Percentiles rank a stretch among this genome's conserved stretches.
These are phyloP conservation scores for Petrea volubilis DNA, from an alignment of 257 asterid genomes.

Conservation along the genomic window DNA sequence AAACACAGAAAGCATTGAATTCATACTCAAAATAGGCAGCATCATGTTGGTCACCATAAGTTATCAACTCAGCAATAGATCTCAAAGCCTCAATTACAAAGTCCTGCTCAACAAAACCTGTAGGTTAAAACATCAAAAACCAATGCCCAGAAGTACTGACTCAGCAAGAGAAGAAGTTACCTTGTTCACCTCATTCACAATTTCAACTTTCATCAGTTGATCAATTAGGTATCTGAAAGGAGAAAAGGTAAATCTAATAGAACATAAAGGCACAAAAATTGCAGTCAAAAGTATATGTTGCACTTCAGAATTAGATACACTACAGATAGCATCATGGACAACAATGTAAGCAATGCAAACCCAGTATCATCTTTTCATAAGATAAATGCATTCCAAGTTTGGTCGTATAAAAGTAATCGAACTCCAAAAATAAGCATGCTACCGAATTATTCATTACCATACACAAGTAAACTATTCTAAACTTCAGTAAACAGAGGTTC, in stretches of 20 bases:
- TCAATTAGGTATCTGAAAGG: conserved; percentile 70
- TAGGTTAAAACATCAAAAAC: conserved; percentile 14
- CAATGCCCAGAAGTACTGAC: conserved; percentile 4
- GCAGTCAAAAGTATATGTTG: conserved; percentile 15
- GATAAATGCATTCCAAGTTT: not conserved
- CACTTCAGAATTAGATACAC: conserved; percentile 6
- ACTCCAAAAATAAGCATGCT: not conserved
- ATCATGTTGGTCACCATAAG: conserved; percentile 98
- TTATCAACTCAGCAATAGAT: conserved; percentile 89
- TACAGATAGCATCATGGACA: conserved; percentile 14
- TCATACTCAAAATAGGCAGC: conserved; percentile 87
- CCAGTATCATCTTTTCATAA: not conserved
- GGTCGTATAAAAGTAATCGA: not conserved
- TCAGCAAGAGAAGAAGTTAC: conserved; percentile 44
- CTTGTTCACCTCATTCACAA: conserved; percentile 91
- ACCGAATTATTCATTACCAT: not conserved
- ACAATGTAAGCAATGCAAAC: conserved; percentile 4
- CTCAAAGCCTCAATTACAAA: conserved; percentile 95
- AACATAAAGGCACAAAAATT: not conserved
- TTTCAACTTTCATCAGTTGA: conserved; percentile 74
- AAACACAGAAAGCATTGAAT: conserved; percentile 23
- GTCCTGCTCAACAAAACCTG: conserved; percentile 50
- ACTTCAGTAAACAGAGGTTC: conserved; percentile 3
- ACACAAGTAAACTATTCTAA: not conserved
- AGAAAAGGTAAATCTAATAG: not conserved